Conservation (phyloP, 208 protist species). For the Leishmania tarentolae region DNA sequence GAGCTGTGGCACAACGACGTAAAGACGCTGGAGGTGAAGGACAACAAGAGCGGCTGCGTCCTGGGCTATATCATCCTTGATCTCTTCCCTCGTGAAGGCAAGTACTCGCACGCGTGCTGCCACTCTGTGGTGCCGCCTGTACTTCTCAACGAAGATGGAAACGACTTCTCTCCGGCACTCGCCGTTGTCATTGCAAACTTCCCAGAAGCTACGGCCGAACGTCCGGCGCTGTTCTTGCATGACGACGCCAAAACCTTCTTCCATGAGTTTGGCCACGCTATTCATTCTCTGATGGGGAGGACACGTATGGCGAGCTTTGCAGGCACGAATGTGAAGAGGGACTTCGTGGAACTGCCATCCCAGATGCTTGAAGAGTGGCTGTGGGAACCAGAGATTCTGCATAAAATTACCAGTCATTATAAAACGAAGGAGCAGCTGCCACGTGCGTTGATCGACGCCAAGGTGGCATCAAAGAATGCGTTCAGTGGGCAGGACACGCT, state of each 20-base stretch:
- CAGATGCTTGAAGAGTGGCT: constrained; percentile 92
- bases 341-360: constrained; percentile 92
- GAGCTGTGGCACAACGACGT: constrained; percentile 76
- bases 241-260: constrained; percentile 89
- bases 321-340: constrained; percentile 74
- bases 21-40: constrained; percentile 72
- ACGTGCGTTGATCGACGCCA: constrained; percentile 67
- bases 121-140: constrained; percentile 77
- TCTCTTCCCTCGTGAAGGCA: constrained; percentile 86
- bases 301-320: constrained; percentile 80
- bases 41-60: constrained; percentile 55
- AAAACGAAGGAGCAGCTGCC: constrained; percentile 78
- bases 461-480: constrained; percentile 76
- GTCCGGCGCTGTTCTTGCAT: constrained; percentile 79
- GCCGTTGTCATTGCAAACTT: constrained; percentile 86
- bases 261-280: constrained; percentile 91
- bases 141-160: constrained; percentile 42
- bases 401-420: constrained; percentile 82
- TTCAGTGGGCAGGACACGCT: constrained; percentile 73
- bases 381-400: constrained; percentile 83
- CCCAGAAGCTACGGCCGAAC: constrained; percentile 60
- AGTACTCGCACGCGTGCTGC: constrained; percentile 86
- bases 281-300: constrained; percentile 81
- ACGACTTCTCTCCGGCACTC: constrained; percentile 74
- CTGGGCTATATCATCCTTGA: constrained; percentile 86